These are phyloP conservation scores for Maudiozyma pseudohumilis DNA, from an alignment of 805 yeast genomes.

Conservation along the genomic window DNA sequence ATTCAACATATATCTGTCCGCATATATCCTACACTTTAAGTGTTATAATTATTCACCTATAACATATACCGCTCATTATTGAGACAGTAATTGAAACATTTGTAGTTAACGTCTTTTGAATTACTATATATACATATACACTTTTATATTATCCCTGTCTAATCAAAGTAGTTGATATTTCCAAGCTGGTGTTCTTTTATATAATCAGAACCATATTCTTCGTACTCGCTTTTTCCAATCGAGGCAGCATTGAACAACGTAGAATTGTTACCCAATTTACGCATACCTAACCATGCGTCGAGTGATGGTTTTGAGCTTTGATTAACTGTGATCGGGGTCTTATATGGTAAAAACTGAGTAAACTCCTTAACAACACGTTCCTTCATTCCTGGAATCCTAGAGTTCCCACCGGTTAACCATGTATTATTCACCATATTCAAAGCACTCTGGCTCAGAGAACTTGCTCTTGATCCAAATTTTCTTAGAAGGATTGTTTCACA, in stretches of 20 bases:
- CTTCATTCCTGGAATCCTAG: conserved; percentile 53
- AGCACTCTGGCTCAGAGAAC: conserved; percentile 29
- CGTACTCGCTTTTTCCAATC: conserved; percentile 64
- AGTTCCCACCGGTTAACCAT: conserved; percentile 80
- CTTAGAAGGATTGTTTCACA: conserved; percentile 54
- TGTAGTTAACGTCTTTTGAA: too few relatives aligned
- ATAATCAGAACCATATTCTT: conserved; percentile 83
- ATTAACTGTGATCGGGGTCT: conserved; percentile 49
- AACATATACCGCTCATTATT: too few relatives aligned
- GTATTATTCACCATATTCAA: conserved; percentile 41
- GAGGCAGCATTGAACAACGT: conserved; percentile 37
- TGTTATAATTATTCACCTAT: too few relatives aligned
- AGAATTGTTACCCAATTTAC: conserved; percentile 52
- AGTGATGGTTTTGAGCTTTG: conserved; percentile 55
- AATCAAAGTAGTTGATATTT: conserved; percentile 33
- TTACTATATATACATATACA: too few relatives aligned
- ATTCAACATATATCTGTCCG: not conserved
- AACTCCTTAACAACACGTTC: conserved; percentile 64
- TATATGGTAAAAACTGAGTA: conserved; percentile 59
- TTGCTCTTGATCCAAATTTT: conserved; percentile 48
- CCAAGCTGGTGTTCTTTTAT: conserved; percentile 80
- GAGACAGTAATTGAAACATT: too few relatives aligned
- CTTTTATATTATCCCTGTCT: too few relatives aligned
- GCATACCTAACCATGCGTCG: conserved; percentile 96
- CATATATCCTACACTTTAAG: conserved; percentile 1